These are phyloP conservation scores for Boletus pseudo-olivaceus DNA, from an alignment of 768 basidiomycete genomes.

Conservation along the genomic window DNA sequence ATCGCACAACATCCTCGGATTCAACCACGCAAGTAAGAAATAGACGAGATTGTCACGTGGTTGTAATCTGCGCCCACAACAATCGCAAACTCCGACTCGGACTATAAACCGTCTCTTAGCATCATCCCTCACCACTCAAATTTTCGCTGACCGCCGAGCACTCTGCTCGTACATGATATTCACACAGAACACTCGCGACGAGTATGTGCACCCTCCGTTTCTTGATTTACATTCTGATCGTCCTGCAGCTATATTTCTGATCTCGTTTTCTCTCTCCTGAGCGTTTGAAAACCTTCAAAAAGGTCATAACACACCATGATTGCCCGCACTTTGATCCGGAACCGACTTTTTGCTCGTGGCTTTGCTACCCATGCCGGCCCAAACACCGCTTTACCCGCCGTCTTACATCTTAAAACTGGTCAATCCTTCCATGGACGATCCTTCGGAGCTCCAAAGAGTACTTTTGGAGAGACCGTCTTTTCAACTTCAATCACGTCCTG, in stretches of 20 bases:
- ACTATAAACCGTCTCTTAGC: constrained; percentile 8
- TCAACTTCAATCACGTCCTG: constrained; percentile 98
- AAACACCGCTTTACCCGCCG: constrained; percentile 58
- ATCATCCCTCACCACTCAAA: not conserved
- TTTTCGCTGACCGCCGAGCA: constrained; percentile 13
- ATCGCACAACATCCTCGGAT: too few relatives aligned
- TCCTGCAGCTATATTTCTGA: constrained; percentile 77
- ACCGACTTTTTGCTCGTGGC: constrained; percentile 51
- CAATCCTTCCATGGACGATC: constrained; percentile 87
- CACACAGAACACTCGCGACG: constrained; percentile 86
- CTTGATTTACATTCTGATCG: constrained; percentile 20
- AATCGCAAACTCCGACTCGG: constrained; percentile 14
- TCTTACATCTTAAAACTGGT: constrained; percentile 89
- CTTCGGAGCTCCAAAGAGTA: constrained; percentile 84
- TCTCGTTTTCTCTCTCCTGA: constrained; percentile 78
- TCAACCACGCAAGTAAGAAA: too few relatives aligned
- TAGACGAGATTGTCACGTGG: not conserved
- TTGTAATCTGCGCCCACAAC: constrained; percentile 2
- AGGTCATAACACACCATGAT: constrained; percentile 48
- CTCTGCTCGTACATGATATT: constrained; percentile 64
- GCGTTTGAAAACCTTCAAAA: constrained; percentile 25
- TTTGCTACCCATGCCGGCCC: constrained; percentile 65
- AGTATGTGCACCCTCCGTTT: constrained; percentile 45
- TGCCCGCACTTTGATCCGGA: constrained; percentile 47
- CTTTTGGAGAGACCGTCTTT: constrained; percentile 97